These are phyloP conservation scores for Sugiyamaella japonica DNA, from an alignment of 1,139 yeast species.

Conservation along the genomic window DNA sequence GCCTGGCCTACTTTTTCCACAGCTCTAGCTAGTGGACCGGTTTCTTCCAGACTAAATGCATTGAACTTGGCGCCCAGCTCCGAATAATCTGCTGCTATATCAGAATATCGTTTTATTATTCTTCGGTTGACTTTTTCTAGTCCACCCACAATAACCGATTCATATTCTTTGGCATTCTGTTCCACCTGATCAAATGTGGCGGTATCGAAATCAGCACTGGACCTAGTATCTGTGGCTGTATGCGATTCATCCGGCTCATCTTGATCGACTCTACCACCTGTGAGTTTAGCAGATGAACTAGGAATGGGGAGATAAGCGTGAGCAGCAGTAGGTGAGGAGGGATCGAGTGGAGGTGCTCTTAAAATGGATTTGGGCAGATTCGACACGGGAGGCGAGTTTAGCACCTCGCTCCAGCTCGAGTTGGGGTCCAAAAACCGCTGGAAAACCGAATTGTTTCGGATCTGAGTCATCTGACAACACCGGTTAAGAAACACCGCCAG, in stretches of 20 bases:
- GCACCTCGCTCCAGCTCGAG: conserved; percentile 66
- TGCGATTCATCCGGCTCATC: neutral
- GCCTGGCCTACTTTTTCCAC: conserved; percentile 80
- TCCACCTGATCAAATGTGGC: conserved; percentile 48
- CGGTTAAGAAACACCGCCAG: conserved; percentile 75
- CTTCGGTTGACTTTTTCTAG: conserved; percentile 68
- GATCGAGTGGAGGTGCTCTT: conserved; percentile 56
- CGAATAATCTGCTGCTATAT: conserved; percentile 64
- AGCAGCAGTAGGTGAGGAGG: conserved; percentile 53
- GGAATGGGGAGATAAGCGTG: conserved; percentile 69
- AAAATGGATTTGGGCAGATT: conserved; percentile 54
- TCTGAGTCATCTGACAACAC: conserved; percentile 58
- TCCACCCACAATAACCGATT: conserved; percentile 52
- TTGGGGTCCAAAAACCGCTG: conserved; percentile 82
- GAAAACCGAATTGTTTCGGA: conserved; percentile 63
- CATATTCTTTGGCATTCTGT: conserved; percentile 55
- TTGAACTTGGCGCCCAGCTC: conserved; percentile 73
- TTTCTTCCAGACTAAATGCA: conserved; percentile 67
- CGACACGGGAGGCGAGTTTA: conserved; percentile 58
- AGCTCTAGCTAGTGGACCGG: conserved; percentile 47
- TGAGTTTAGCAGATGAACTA: conserved; percentile 44
- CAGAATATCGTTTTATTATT: conserved; percentile 60
- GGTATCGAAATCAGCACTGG: conserved; percentile 33
- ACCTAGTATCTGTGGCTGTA: neutral
- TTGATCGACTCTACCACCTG: conserved; percentile 4